Conservation (phyloP, 2,329 filamentous ascomycete genomes). For the Aspergillus uvarum region DNA sequence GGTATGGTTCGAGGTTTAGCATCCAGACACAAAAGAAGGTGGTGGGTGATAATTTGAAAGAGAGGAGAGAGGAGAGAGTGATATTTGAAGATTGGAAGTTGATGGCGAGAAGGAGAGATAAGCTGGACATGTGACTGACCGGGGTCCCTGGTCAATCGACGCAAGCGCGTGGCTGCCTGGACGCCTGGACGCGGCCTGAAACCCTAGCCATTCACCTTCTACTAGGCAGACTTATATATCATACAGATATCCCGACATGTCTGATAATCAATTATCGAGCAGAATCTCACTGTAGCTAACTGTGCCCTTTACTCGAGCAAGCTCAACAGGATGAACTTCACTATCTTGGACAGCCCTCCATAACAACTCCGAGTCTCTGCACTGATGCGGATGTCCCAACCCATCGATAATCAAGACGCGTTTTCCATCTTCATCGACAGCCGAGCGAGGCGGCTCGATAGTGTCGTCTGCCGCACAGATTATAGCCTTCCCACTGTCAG, state of each 20-base stretch:
- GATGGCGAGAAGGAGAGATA: neutral
- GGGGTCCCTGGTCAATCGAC: neutral
- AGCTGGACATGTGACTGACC: neutral
- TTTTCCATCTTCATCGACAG: neutral
- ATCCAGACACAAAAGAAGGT: no score
- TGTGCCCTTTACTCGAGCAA: neutral
- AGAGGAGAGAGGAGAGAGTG: neutral
- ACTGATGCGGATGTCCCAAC: neutral
- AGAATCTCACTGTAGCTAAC: neutral
- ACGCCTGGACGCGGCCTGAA: neutral
- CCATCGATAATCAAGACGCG: neutral
- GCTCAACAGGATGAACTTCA: neutral
- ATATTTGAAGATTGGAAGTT: neutral
- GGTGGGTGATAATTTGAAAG: neutral
- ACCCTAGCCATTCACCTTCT: no score
- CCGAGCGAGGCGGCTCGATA: constrained; percentile 7
- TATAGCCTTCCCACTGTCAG: constrained; percentile 3
- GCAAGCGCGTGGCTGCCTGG: neutral
- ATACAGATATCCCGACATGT: no score
- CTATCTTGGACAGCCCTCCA: neutral
- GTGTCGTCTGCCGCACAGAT: constrained; percentile 16
- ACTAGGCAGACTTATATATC: no score
- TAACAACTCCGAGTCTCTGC: neutral
- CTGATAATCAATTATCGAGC: no score
- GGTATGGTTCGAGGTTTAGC: neutral